phyloP scores from a whole-genome alignment of 2,329 filamentous ascomycete genomes.

The Pseudogymnoascus sp. region DNA sequence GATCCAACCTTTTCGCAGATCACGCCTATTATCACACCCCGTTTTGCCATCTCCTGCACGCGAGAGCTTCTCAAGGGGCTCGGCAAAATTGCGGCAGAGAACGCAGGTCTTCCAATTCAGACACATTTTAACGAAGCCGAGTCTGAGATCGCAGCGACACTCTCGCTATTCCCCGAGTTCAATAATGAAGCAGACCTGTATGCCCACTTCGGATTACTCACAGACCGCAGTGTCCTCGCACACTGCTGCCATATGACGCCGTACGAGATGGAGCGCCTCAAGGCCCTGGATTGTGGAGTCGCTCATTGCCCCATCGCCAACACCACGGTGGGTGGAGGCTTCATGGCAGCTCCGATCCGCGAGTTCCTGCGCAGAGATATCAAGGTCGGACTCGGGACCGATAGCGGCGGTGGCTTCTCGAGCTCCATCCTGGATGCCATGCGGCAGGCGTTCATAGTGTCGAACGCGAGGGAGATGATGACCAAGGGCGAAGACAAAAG shows the following conservation, averaged over 20 bases:
- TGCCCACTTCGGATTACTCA: constrained; percentile 44
- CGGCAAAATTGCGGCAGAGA: constrained; percentile 40
- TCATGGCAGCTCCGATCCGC: constrained; percentile 52
- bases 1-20: constrained; percentile 40
- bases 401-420: constrained; percentile 55
- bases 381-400: constrained; percentile 59
- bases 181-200: constrained; percentile 52
- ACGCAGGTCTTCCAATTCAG: constrained; percentile 47
- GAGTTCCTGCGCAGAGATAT: constrained; percentile 48
- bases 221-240: constrained; percentile 49
- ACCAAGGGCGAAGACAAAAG: constrained; percentile 28
- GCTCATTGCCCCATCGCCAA: constrained; percentile 58
- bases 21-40: constrained; percentile 34
- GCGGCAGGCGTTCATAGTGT: constrained; percentile 44
- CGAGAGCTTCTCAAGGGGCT: constrained; percentile 44
- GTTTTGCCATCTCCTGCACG: constrained; percentile 52
- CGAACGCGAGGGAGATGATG: constrained; percentile 38
- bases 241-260: constrained; percentile 56
- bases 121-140: constrained; percentile 60
- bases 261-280: constrained; percentile 42
- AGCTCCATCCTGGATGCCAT: constrained; percentile 50
- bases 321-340: constrained; percentile 52
- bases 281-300: constrained; percentile 44
- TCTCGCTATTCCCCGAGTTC: constrained; percentile 46
- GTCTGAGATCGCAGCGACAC: constrained; percentile 49